Conservation (phyloP, 345 rosid species). For the Nephelium lappaceum region DNA sequence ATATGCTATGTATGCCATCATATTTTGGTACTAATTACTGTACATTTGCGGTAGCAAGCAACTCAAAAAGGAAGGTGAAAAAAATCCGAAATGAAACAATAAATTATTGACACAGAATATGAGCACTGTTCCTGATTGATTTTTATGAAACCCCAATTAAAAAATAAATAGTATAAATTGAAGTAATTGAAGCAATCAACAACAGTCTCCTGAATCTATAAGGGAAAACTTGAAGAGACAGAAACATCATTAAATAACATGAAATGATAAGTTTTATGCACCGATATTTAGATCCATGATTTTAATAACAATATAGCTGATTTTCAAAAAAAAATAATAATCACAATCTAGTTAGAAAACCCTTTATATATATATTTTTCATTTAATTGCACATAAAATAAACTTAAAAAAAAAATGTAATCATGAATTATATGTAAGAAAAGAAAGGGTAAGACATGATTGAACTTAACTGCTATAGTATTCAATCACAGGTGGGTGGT, state of each 20-base stretch:
- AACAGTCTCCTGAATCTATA: background rate
- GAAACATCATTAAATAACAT: background rate
- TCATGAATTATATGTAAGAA: background rate
- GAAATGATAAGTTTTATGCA: conserved; percentile 8
- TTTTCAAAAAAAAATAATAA: too few species aligned
- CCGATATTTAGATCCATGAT: background rate
- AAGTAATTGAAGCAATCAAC: background rate
- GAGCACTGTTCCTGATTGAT: background rate
- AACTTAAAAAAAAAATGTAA: background rate
- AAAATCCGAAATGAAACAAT: background rate
- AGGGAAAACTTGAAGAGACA: background rate
- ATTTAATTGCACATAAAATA: conserved; percentile 2
- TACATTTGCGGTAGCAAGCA: background rate
- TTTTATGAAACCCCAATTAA: background rate
- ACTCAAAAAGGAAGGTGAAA: background rate
- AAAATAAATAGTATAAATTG: background rate
- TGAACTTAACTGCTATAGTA: conserved; percentile 16
- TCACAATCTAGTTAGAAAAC: too few species aligned
- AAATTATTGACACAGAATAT: background rate
- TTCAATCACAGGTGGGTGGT: background rate
- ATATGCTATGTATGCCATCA: too few species aligned
- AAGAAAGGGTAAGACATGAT: background rate
- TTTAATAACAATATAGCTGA: background rate
- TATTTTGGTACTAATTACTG: background rate
- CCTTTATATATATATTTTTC: background rate